Percentiles rank a stretch among this genome's conserved stretches.
Evolutionary conservation across 2,329 filamentous ascomycete species (phyloP).

Genomic region (Pyricularia sp.): DNA sequence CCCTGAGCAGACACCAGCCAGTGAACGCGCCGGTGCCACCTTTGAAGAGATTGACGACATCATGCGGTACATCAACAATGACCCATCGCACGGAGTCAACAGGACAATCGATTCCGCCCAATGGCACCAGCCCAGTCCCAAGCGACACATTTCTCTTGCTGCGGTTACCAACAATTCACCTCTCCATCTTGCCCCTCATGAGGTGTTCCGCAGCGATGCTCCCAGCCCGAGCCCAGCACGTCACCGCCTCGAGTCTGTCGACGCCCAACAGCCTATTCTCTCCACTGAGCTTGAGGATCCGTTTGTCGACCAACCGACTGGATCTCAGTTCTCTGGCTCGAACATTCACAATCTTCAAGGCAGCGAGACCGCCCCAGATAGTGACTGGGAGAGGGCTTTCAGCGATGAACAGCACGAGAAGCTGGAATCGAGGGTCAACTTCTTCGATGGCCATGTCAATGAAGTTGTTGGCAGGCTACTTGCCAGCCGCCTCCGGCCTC

Average conservation of each 20-base stretch:
- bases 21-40: slow-evolving; percentile 27
- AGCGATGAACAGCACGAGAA: slow-evolving; percentile 75
- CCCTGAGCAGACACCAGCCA: neutral
- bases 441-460: slow-evolving; percentile 87
- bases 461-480: slow-evolving; percentile 69
- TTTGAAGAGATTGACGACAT: slow-evolving; percentile 86
- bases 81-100: slow-evolving; percentile 64
- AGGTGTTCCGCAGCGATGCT: slow-evolving; percentile 47
- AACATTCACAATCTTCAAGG: slow-evolving; percentile 49
- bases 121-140: slow-evolving; percentile 32
- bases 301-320: slow-evolving; percentile 37
- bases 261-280: slow-evolving; percentile 29
- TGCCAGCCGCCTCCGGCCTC: slow-evolving; percentile 61
- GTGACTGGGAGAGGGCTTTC: slow-evolving; percentile 86
- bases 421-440: slow-evolving; percentile 64
- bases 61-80: slow-evolving; percentile 72
- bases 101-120: slow-evolving; percentile 35
- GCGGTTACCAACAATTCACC: slow-evolving; percentile 33
- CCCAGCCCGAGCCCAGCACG: slow-evolving; percentile 60
- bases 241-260: slow-evolving; percentile 32
- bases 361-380: slow-evolving; percentile 52
- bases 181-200: slow-evolving; percentile 37
- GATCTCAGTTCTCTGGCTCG: neutral
- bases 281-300: slow-evolving; percentile 49
- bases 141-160: slow-evolving; percentile 22